These are phyloP conservation scores for Wickerhamomyces strasburgensis DNA, from an alignment of 805 yeast species.

Conservation along the genomic window DNA sequence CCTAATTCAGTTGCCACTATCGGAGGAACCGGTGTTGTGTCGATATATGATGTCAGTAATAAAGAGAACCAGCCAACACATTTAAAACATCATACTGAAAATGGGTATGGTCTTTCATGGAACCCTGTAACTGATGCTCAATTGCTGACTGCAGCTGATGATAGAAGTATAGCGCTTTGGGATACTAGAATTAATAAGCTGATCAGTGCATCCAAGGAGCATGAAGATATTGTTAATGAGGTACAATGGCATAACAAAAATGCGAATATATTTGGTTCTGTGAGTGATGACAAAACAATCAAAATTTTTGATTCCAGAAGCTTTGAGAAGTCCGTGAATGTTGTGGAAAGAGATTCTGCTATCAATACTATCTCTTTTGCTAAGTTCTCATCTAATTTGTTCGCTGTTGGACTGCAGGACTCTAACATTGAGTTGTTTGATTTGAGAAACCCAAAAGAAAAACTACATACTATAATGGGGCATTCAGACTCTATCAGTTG, in stretches of 20 bases:
- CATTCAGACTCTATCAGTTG: constrained; percentile 70
- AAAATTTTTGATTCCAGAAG: constrained; percentile 46
- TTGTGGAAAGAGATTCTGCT: constrained; percentile 30
- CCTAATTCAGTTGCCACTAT: constrained; percentile 56
- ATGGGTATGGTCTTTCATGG: constrained; percentile 77
- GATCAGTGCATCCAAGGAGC: constrained; percentile 35
- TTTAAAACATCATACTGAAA: constrained; percentile 51
- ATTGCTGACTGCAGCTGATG: constrained; percentile 62
- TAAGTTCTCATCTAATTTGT: constrained; percentile 49
- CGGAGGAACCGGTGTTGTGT: constrained; percentile 60
- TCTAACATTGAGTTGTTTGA: constrained; percentile 65
- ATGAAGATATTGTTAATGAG: constrained; percentile 65
- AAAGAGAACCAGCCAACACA: constrained; percentile 24
- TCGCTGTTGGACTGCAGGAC: constrained; percentile 69
- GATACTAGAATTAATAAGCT: constrained; percentile 32
- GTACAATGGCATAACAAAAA: constrained; percentile 64
- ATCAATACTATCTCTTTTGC: constrained; percentile 67
- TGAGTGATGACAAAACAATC: constrained; percentile 63
- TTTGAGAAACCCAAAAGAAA: constrained; percentile 41
- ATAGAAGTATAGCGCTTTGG: constrained; percentile 57
- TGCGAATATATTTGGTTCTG: constrained; percentile 54
- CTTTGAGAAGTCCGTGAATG: constrained; percentile 22
- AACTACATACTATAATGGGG: constrained; percentile 72
- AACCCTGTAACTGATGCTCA: constrained; percentile 43
- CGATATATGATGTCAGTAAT: constrained; percentile 38